Evolutionary conservation across 2,329 filamentous ascomycete species (phyloP).

Genomic region (Arachnopeziza araneosa): DNA sequence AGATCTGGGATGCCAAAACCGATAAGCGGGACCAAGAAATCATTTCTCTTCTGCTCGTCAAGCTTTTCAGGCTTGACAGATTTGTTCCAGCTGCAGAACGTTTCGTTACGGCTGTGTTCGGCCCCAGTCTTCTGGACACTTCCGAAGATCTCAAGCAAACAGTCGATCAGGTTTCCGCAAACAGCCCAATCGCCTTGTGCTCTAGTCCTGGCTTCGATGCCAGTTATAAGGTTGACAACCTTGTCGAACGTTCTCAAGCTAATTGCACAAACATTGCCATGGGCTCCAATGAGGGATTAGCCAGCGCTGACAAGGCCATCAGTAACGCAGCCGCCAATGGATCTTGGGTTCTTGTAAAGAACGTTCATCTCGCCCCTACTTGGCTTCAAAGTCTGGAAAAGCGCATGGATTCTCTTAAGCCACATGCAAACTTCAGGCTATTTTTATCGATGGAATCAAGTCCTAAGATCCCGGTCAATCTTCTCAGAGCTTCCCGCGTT

Average conservation of each 20-base stretch:
- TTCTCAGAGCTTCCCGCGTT: slow-evolving; percentile 87
- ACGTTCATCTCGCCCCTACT: slow-evolving; percentile 90
- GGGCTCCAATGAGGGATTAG: slow-evolving; percentile 92
- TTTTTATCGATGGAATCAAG: slow-evolving; percentile 99
- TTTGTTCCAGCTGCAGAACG: slow-evolving; percentile 89
- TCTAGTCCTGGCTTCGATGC: slow-evolving; percentile 97
- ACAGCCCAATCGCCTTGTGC: slow-evolving; percentile 81
- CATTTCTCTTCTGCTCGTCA: slow-evolving; percentile 80
- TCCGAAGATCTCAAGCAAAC: slow-evolving; percentile 82
- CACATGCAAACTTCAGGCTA: slow-evolving; percentile 84
- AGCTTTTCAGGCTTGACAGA: slow-evolving; percentile 90
- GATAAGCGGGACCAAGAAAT: slow-evolving; percentile 70
- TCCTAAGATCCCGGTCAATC: slow-evolving; percentile 92
- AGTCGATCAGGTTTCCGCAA: slow-evolving; percentile 76
- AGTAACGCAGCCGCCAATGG: slow-evolving; percentile 86
- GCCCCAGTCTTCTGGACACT: slow-evolving; percentile 72
- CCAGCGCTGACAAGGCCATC: slow-evolving; percentile 92
- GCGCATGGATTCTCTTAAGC: slow-evolving; percentile 89
- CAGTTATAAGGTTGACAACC: slow-evolving; percentile 95
- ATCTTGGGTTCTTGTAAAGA: slow-evolving; percentile 97
- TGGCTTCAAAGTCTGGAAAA: slow-evolving; percentile 98
- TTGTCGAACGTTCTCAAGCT: slow-evolving; percentile 78
- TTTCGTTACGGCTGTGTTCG: slow-evolving; percentile 86
- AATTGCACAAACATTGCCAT: slow-evolving; percentile 96
- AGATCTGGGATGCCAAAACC: slow-evolving; percentile 61